These are phyloP conservation scores for Tuber aestivum DNA, from an alignment of 495 filamentous ascomycete species.

Conservation along the genomic window DNA sequence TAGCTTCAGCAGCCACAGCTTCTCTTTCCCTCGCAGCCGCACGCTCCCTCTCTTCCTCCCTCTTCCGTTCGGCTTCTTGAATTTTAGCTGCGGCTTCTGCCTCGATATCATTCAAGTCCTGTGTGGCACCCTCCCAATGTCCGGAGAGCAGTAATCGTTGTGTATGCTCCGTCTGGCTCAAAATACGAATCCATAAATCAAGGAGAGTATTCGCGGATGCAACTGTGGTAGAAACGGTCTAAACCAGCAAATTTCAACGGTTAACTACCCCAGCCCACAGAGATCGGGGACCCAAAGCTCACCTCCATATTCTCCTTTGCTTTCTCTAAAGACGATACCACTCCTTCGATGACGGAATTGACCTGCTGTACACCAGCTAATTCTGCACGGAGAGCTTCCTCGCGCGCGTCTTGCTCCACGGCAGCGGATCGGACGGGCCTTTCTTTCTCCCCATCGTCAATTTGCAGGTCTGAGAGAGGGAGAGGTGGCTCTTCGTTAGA, in stretches of 20 bases:
- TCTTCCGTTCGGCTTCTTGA: constrained; percentile 67
- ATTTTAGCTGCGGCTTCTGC: constrained; percentile 63
- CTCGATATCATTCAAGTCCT: constrained; percentile 77
- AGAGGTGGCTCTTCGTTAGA: constrained; percentile 47
- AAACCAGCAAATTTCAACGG: background rate
- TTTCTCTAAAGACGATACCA: constrained; percentile 69
- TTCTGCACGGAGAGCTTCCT: constrained; percentile 67
- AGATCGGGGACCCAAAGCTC: constrained; percentile 18
- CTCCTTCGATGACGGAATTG: constrained; percentile 77
- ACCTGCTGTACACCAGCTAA: constrained; percentile 75
- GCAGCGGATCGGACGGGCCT: constrained; percentile 47
- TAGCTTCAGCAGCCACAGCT: constrained; percentile 55
- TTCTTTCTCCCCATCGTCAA: background rate
- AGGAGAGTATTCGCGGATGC: constrained; percentile 85
- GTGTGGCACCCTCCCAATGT: constrained; percentile 78
- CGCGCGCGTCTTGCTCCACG: constrained; percentile 63
- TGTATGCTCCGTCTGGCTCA: constrained; percentile 95
- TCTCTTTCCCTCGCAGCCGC: constrained; percentile 67
- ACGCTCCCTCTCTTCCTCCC: constrained; percentile 66
- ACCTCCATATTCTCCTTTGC: constrained; percentile 91
- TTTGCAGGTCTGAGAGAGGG: constrained; percentile 47
- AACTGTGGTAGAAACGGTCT: constrained; percentile 84
- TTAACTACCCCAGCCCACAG: background rate
- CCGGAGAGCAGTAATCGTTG: constrained; percentile 84
- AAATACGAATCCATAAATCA: constrained; percentile 90